These are phyloP conservation scores for Ustilago lituana DNA, from an alignment of 1,284 basidiomycete species.

Conservation along the genomic window DNA sequence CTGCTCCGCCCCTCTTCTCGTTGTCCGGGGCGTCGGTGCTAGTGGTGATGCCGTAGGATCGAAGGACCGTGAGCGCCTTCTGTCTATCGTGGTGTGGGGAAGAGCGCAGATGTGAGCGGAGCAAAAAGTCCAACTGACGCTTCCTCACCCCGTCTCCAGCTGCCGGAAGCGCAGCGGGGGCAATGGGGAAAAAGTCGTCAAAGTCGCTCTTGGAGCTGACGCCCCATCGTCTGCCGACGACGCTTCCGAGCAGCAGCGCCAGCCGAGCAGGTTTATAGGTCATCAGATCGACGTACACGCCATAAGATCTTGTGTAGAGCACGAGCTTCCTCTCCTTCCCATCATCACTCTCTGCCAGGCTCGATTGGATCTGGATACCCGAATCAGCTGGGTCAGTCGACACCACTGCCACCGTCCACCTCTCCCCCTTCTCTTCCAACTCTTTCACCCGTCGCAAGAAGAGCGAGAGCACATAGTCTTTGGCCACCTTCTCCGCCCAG, in stretches of 20 bases:
- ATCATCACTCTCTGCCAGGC: neutral
- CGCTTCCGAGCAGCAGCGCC: constrained; percentile 68
- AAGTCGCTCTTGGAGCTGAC: constrained; percentile 68
- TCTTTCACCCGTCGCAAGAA: constrained; percentile 10
- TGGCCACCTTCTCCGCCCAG: constrained; percentile 22
- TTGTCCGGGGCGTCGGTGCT: constrained; percentile 64
- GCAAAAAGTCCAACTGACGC: constrained; percentile 22
- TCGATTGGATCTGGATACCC: constrained; percentile 2
- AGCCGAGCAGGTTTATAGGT: constrained; percentile 69
- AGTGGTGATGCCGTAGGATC: too few relatives aligned
- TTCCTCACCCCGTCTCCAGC: constrained; percentile 1
- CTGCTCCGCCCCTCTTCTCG: constrained; percentile 60
- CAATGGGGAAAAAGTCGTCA: constrained; percentile 69
- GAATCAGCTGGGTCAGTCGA: constrained; percentile 32
- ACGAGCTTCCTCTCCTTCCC: constrained; percentile 2
- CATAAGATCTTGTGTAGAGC: constrained; percentile 72
- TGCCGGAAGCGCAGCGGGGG: neutral
- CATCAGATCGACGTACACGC: constrained; percentile 73
- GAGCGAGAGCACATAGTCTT: constrained; percentile 8
- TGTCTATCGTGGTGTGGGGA: too few relatives aligned
- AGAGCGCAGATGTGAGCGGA: too few relatives aligned
- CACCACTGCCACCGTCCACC: constrained; percentile 15
- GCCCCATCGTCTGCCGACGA: constrained; percentile 64
- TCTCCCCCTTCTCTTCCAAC: constrained; percentile 6
- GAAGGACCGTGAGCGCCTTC: too few relatives aligned